phyloP scores from a whole-genome alignment of 2,329 filamentous ascomycete species.

The Pyricularia sp. region DNA sequence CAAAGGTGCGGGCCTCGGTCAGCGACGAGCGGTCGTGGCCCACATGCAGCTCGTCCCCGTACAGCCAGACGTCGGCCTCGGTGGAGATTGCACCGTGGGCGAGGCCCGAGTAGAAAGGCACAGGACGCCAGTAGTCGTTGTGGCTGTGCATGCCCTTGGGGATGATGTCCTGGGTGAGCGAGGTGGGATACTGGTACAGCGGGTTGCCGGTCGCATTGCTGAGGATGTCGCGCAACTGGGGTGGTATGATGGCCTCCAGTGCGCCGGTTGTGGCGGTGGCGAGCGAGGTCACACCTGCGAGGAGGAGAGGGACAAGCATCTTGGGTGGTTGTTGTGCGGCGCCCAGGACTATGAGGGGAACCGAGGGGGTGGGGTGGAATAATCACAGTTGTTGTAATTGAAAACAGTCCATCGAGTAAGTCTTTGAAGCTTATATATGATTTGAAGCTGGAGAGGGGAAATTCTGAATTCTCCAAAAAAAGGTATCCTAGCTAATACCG shows the following conservation, averaged over 20 bases:
- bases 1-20: slow-evolving; percentile 40
- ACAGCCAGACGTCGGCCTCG: slow-evolving; percentile 58
- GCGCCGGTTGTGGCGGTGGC: background rate
- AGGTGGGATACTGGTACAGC: slow-evolving; percentile 33
- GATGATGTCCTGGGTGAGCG: slow-evolving; percentile 36
- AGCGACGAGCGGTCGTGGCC: slow-evolving; percentile 45
- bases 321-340: background rate
- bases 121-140: slow-evolving; percentile 56
- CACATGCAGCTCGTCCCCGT: slow-evolving; percentile 32
- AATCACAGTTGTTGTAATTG: background rate
- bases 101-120: slow-evolving; percentile 50
- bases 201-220: slow-evolving; percentile 18
- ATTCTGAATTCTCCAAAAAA: background rate
- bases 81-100: slow-evolving; percentile 46
- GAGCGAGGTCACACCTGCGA: background rate
- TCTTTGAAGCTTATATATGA: background rate
- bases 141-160: slow-evolving; percentile 52
- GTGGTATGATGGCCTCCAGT: slow-evolving; percentile 9
- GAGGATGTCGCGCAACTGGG: slow-evolving; percentile 8
- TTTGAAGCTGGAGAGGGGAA: background rate
- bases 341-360: background rate
- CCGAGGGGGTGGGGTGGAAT: background rate
- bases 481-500: background rate
- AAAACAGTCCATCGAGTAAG: background rate
- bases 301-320: slow-evolving; percentile 1